These are phyloP conservation scores for Paxillus ammoniavirescens DNA, from an alignment of 768 basidiomycete species.

Conservation along the genomic window DNA sequence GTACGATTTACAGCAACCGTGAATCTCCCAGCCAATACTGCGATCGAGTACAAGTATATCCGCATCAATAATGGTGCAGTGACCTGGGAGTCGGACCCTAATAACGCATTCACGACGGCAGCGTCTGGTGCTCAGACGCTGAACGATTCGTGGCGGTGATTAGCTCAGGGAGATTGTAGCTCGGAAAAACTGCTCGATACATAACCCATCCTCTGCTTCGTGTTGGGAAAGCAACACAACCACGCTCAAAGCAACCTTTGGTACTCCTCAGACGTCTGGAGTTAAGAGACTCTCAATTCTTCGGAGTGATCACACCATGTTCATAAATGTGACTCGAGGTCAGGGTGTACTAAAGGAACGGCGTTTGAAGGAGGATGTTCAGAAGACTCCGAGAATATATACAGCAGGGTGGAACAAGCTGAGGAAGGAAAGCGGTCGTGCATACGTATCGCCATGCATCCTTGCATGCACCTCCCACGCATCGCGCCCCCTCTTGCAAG, in stretches of 20 bases:
- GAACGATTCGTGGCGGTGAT: constrained; percentile 45
- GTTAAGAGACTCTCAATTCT: no score
- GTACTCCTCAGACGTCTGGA: no score
- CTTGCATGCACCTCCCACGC: background rate
- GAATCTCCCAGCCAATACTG: constrained; percentile 52
- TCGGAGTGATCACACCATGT: background rate
- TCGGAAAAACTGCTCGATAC: no score
- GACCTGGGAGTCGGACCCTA: constrained; percentile 73
- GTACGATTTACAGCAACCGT: constrained; percentile 48
- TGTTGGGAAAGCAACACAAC: no score
- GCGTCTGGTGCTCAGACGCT: constrained; percentile 36
- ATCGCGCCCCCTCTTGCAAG: background rate
- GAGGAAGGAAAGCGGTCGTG: background rate
- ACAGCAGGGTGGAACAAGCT: background rate
- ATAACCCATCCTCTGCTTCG: no score
- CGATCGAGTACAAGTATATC: constrained; percentile 73
- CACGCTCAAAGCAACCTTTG: no score
- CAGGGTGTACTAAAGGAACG: background rate
- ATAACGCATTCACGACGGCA: constrained; percentile 51
- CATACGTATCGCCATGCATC: constrained; percentile 1
- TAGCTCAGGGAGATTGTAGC: no score
- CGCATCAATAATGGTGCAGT: constrained; percentile 52
- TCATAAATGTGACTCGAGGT: background rate
- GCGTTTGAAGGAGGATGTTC: background rate
- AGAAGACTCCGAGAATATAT: background rate